Percentiles rank a stretch among this genome's conserved stretches.
Conservation (phyloP, 805 yeast genomes). For the Saccharomycopsis fermentans region DNA sequence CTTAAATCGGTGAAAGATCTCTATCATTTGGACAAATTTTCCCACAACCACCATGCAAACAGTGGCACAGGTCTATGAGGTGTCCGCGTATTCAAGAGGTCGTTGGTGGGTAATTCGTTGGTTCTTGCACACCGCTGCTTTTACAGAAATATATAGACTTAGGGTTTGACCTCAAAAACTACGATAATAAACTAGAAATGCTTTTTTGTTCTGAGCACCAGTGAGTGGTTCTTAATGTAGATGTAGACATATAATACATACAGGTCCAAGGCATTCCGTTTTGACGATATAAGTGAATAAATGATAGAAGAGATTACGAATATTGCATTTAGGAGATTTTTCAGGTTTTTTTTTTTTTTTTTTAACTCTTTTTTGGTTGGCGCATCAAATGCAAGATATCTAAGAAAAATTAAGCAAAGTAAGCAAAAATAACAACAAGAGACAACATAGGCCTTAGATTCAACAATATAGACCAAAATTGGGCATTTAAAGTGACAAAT, state of each 20-base stretch:
- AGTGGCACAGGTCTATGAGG: neutral
- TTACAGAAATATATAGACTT: too few relatives aligned
- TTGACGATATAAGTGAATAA: neutral
- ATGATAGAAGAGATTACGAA: neutral
- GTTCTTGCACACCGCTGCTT: too few relatives aligned
- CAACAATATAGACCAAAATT: too few relatives aligned
- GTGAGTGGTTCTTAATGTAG: too few relatives aligned
- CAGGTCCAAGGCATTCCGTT: neutral
- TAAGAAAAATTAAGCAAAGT: neutral
- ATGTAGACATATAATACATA: too few relatives aligned
- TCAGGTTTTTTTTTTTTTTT: neutral
- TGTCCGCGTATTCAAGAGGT: too few relatives aligned
- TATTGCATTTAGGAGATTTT: neutral
- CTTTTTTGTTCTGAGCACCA: too few relatives aligned
- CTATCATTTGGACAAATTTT: slow-evolving; percentile 6
- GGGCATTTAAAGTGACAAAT: too few relatives aligned
- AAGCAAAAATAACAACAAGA: neutral
- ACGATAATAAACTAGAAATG: too few relatives aligned
- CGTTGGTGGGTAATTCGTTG: too few relatives aligned
- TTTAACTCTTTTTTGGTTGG: slow-evolving; percentile 3
- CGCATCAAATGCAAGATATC: neutral
- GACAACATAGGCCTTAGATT: neutral
- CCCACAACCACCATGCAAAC: neutral
- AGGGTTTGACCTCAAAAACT: too few relatives aligned
- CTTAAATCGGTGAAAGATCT: slow-evolving; percentile 1